Evolutionary conservation across 345 rosid species (phyloP).

Genomic region (Pistacia atlantica): DNA sequence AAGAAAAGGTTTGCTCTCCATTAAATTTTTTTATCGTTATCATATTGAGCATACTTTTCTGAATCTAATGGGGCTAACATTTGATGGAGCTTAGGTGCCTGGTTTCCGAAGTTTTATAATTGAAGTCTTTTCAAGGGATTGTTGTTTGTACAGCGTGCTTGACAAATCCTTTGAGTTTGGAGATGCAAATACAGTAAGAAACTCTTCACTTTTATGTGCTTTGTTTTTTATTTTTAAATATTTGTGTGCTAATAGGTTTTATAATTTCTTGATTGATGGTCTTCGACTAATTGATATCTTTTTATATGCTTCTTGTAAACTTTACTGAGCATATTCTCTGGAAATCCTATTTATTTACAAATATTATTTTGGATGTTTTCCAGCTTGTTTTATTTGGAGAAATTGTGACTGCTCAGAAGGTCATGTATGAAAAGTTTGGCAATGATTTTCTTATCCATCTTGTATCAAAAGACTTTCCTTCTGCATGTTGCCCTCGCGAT

Average conservation of each 20-base stretch:
- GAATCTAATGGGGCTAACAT: neutral
- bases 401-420: conserved; percentile 83
- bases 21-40: no score
- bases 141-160: conserved; percentile 85
- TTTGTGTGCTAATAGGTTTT: no score
- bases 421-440: conserved; percentile 94
- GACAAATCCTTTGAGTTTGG: conserved; percentile 86
- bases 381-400: conserved; percentile 88
- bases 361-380: conserved; percentile 20
- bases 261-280: no score
- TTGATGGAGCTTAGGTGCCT: conserved; percentile 52
- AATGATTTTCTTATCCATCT: conserved; percentile 66
- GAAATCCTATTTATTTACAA: neutral
- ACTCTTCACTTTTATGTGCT: no score
- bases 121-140: conserved; percentile 70
- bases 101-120: conserved; percentile 80
- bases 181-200: conserved; percentile 89
- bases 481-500: conserved; percentile 64
- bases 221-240: no score
- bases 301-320: neutral
- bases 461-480: conserved; percentile 54
- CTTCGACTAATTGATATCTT: neutral
- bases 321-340: neutral
- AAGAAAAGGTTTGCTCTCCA: conserved; percentile 58
- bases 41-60: neutral